A percentile compares a stretch with the other conserved stretches of the same genome.
Evolutionary conservation across 495 filamentous ascomycete genomes (phyloP).

Genomic region (Podospora conica): DNA sequence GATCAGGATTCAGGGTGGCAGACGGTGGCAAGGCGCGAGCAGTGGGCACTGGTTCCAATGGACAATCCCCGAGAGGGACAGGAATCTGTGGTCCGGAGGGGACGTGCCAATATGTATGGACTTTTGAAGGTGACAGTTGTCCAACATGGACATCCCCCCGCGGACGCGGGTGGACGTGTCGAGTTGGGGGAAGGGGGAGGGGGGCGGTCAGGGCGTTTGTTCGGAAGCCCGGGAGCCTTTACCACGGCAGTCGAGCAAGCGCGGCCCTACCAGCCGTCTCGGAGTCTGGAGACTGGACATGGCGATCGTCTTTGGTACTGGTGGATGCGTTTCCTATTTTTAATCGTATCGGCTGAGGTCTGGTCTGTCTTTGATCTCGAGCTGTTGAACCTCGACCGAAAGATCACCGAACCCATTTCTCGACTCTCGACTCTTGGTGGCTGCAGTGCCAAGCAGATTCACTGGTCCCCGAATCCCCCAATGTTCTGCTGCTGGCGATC

Average conservation of each 20-base stretch:
- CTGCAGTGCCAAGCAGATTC: neutral
- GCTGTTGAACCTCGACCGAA: neutral
- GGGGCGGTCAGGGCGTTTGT: neutral
- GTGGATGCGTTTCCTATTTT: neutral
- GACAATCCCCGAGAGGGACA: neutral
- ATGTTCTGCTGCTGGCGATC: neutral
- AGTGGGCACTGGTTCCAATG: neutral
- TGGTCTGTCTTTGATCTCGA: neutral
- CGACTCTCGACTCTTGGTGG: no score
- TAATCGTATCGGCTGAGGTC: neutral
- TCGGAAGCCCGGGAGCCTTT: neutral
- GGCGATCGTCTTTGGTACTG: neutral
- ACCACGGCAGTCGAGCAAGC: neutral
- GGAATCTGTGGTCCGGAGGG: neutral
- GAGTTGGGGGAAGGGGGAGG: neutral
- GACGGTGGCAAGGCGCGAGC: no score
- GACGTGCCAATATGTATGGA: neutral
- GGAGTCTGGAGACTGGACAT: neutral
- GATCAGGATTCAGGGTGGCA: neutral
- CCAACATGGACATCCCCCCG: neutral
- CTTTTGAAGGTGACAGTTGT: neutral
- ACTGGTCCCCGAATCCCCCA: neutral
- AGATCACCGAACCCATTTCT: no score
- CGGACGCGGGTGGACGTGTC: neutral
- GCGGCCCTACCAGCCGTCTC: neutral